Percentiles rank a stretch among this genome's conserved stretches.
phyloP scores from a whole-genome alignment of 2,329 filamentous ascomycete genomes.

The Parastagonospora nodorum region DNA sequence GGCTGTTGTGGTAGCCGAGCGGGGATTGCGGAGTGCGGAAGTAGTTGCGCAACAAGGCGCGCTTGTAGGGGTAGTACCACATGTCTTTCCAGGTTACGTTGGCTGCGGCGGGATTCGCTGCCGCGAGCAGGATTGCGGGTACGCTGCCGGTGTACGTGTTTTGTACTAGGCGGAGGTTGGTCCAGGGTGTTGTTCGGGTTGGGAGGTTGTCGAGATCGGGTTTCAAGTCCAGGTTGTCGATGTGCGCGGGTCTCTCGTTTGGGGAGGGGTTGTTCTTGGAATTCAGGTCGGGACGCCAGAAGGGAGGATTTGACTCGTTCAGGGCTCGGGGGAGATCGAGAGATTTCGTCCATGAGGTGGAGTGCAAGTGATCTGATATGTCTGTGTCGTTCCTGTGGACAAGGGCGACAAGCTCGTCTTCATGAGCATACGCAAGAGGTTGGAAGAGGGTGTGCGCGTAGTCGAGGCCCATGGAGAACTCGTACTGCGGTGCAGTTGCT shows the following conservation, averaged over 20 bases:
- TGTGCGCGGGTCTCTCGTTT: slow-evolving; percentile 35
- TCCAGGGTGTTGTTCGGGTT: slow-evolving; percentile 50
- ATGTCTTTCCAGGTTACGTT: slow-evolving; percentile 50
- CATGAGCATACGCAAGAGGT: slow-evolving; percentile 28
- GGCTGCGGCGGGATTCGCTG: slow-evolving; percentile 11
- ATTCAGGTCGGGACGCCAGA: slow-evolving; percentile 33
- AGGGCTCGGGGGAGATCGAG: slow-evolving; percentile 48
- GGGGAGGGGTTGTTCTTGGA: slow-evolving; percentile 31
- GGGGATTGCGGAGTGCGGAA: slow-evolving; percentile 52
- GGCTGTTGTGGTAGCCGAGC: slow-evolving; percentile 50
- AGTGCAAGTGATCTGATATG: slow-evolving; percentile 42
- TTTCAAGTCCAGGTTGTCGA: slow-evolving; percentile 32
- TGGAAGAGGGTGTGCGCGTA: slow-evolving; percentile 57
- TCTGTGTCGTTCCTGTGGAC: slow-evolving; percentile 42
- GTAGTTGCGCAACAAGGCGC: slow-evolving; percentile 56
- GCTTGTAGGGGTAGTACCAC: slow-evolving; percentile 56
- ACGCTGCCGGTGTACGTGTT: slow-evolving; percentile 56
- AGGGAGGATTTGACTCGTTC: slow-evolving; percentile 31
- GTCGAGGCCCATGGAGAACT: slow-evolving; percentile 59
- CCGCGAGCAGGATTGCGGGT: slow-evolving; percentile 50
- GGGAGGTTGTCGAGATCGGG: slow-evolving; percentile 50
- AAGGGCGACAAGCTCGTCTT: slow-evolving; percentile 34
- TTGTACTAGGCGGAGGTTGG: slow-evolving; percentile 51
- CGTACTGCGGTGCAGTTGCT: slow-evolving; percentile 48
- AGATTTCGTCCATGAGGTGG: slow-evolving; percentile 33